Conservation (phyloP, 1,284 basidiomycete species). For the Sphagnurus paluster region DNA sequence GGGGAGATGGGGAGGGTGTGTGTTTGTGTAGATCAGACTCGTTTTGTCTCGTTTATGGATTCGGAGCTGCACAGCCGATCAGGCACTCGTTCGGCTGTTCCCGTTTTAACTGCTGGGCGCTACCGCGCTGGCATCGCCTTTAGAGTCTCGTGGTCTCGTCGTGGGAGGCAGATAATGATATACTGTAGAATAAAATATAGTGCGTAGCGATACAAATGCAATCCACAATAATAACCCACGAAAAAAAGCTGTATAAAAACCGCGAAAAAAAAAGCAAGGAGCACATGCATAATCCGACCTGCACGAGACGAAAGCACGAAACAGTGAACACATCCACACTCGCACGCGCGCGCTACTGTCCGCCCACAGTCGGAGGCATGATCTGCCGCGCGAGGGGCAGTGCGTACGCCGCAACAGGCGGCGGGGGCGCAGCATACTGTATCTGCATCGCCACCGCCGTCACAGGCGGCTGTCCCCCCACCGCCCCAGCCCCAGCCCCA, state of each 20-base stretch:
- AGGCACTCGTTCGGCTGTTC: conserved; percentile 2
- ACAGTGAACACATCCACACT: neutral
- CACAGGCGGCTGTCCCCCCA: no score
- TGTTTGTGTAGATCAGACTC: conserved; percentile 2
- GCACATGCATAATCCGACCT: neutral
- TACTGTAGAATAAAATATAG: neutral
- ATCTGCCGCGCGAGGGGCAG: neutral
- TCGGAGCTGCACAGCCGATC: conserved; percentile 6
- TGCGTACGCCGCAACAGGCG: conserved; percentile 13
- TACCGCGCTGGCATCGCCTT: no score
- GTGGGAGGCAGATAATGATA: conserved; percentile 5
- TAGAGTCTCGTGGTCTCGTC: no score
- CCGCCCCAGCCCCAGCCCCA: no score
- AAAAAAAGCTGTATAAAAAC: no score
- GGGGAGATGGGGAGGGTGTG: neutral
- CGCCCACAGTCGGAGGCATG: neutral
- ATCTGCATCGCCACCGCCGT: no score
- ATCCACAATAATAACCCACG: conserved; percentile 10
- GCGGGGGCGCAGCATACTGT: conserved; percentile 5
- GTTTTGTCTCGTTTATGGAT: neutral
- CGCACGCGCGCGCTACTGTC: neutral
- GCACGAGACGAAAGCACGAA: neutral
- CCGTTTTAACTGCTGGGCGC: no score
- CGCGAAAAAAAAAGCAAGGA: neutral
- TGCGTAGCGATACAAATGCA: conserved; percentile 17